These are phyloP conservation scores for Zygoascus ofunaensis DNA, from an alignment of 805 yeast species.

Conservation along the genomic window DNA sequence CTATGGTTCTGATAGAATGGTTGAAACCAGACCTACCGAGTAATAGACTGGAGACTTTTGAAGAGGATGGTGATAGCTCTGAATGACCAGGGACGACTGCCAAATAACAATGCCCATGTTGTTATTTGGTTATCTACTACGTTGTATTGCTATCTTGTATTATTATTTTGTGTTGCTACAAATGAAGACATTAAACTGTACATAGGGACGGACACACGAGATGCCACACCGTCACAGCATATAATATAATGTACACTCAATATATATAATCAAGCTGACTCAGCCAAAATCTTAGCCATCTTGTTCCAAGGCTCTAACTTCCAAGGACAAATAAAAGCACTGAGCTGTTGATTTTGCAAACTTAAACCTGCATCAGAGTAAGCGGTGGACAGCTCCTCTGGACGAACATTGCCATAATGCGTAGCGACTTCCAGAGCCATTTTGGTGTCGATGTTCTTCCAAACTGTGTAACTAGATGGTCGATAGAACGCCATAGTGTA, in stretches of 20 bases:
- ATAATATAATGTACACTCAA: too few relatives aligned
- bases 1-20: conserved; percentile 35
- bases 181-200: too few relatives aligned
- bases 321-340: conserved; percentile 56
- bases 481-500: conserved; percentile 63
- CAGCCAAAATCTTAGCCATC: conserved; percentile 1
- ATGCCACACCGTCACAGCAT: too few relatives aligned
- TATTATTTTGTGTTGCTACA: too few relatives aligned
- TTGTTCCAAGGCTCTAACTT: conserved; percentile 29
- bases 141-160: too few relatives aligned
- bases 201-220: too few relatives aligned
- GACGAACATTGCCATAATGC: conserved; percentile 37
- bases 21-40: conserved; percentile 28
- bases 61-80: background rate
- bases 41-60: background rate
- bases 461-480: conserved; percentile 59
- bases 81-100: too few relatives aligned
- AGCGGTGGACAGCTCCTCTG: conserved; percentile 44
- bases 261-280: too few relatives aligned
- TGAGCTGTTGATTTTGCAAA: conserved; percentile 53
- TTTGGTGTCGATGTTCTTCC: conserved; percentile 53
- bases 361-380: conserved; percentile 39
- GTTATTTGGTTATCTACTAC: too few relatives aligned
- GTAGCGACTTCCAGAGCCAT: conserved; percentile 54
- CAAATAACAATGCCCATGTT: too few relatives aligned